These are phyloP conservation scores for Salisapilia sapeloensis DNA, from an alignment of 352 stramenopile genomes.

Conservation along the genomic window DNA sequence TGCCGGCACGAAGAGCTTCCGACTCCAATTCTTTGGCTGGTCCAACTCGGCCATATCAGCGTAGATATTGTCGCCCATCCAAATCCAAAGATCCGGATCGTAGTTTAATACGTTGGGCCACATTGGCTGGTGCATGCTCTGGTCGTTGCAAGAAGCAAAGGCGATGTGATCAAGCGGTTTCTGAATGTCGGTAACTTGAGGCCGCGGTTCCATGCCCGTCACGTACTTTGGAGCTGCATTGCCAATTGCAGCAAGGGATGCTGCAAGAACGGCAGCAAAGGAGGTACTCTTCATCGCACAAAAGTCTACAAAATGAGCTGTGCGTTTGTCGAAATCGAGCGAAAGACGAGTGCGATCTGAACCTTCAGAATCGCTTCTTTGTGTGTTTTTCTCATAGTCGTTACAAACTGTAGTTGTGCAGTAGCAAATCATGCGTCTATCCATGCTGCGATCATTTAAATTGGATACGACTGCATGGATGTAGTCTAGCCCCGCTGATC, in stretches of 20 bases:
- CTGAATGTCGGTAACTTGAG: constrained; percentile 14
- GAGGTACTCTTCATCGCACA: background rate
- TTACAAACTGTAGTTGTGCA: too few relatives aligned
- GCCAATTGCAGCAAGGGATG: too few relatives aligned
- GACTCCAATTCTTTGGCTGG: constrained; percentile 19
- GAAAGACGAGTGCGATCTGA: too few relatives aligned
- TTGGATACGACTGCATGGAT: too few relatives aligned
- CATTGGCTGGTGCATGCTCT: constrained; percentile 66
- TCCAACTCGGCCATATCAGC: constrained; percentile 40
- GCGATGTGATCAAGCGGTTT: constrained; percentile 29
- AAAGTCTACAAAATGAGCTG: too few relatives aligned
- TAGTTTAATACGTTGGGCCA: constrained; percentile 42
- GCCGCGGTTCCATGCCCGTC: background rate
- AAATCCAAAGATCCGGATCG: constrained; percentile 62
- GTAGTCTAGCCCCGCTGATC: too few relatives aligned
- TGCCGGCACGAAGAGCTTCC: constrained; percentile 48
- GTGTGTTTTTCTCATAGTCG: too few relatives aligned
- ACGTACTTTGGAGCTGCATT: too few relatives aligned
- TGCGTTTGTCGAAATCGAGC: too few relatives aligned
- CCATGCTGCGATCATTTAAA: too few relatives aligned
- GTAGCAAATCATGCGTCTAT: too few relatives aligned
- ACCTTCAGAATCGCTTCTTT: too few relatives aligned
- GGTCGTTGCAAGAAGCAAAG: constrained; percentile 80
- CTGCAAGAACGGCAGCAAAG: background rate
- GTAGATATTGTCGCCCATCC: constrained; percentile 83